Percentiles rank a stretch among this genome's conserved stretches.
Evolutionary conservation across 1,284 basidiomycete genomes (phyloP).

Genomic region (Ceratobasidium papillatum): DNA sequence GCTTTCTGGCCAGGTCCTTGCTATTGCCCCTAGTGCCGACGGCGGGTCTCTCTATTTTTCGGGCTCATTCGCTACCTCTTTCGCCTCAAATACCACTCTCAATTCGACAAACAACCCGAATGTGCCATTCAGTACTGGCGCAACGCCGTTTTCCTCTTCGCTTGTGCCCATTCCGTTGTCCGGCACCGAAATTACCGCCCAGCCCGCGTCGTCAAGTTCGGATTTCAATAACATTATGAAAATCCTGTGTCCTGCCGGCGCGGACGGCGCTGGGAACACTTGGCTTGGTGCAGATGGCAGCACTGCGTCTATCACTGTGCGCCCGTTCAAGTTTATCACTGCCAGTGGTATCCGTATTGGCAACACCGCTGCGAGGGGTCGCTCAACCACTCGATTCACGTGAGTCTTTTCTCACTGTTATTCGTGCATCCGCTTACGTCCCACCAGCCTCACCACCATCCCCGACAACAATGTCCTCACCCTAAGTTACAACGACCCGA

Average conservation of each 20-base stretch:
- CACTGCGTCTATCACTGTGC: conserved; percentile 75
- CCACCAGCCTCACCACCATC: conserved; percentile 76
- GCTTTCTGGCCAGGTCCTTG: conserved; percentile 78
- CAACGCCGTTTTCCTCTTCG: conserved; percentile 88
- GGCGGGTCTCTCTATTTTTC: conserved; percentile 82
- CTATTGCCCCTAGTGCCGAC: conserved; percentile 80
- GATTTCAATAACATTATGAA: conserved; percentile 75
- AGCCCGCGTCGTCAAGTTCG: conserved; percentile 70
- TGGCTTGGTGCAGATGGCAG: conserved; percentile 85
- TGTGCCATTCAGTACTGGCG: conserved; percentile 76
- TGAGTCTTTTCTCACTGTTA: conserved; percentile 53
- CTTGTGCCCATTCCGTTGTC: conserved; percentile 86
- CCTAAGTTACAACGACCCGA: conserved; percentile 80
- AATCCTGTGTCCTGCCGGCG: conserved; percentile 83
- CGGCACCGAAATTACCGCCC: conserved; percentile 70
- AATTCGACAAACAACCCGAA: conserved; percentile 78
- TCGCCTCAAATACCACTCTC: conserved; percentile 65
- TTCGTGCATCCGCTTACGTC: conserved; percentile 28
- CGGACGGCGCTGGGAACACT: conserved; percentile 80
- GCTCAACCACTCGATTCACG: conserved; percentile 88
- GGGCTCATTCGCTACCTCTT: conserved; percentile 84
- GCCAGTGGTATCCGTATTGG: conserved; percentile 86
- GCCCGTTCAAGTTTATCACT: conserved; percentile 74
- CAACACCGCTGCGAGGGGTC: conserved; percentile 84
- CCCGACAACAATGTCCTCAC: conserved; percentile 86